Base-by-base conservation (phyloP, 768 basidiomycete genomes). In the Russula brevipes region DNA sequence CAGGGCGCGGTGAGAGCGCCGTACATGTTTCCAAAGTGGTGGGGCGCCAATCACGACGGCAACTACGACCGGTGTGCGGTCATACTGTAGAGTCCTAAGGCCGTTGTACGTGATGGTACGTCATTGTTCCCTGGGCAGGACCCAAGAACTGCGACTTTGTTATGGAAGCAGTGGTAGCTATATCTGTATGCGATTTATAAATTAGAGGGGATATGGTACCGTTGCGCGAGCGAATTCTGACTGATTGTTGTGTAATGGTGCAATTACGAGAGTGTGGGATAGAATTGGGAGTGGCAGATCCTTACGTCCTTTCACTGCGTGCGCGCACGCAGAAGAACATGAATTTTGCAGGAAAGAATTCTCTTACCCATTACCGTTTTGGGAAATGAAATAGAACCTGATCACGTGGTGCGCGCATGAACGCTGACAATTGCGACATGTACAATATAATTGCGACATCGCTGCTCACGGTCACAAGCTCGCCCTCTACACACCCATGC, bases 1-100 rank as follows among this genome's bases (percentile, higher is more conserved):
- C 79, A 80, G 59, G 84, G 84, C 24, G 83, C 79, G 3, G 75
- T 77, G 12, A 82, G 83, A 3, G 70, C 72, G 14, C 69, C 80
- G 0, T 79, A 82, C 66, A 69, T 78, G 30, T 84, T 84, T 75
- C 80, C 82, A 10, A 70, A 73, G 66, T 83, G 82, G 83, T 84
- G 82, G 83, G 60, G 80, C 5, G 82, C 81, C 11, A 81, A 84
- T 68, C 81, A 84, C 65, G 71, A 70, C 35, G 81, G 81, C 66
- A 74, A 77, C 69, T 76, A 72, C 56, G 70, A 72, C 54, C 59
- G 70, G 14, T 67, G 66, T 42, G 60, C 56, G 17, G 35, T 56
- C 11, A 51, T 39, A n/a, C n/a, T n/a, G n/a, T n/a, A 33, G 24
- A 12, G 30, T 30, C 47, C 5, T 39, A 4, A 42, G 14, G 39